Percentiles rank a stretch among this genome's conserved stretches.
phyloP scores from a whole-genome alignment of 2,329 filamentous ascomycete genomes.

The Fusarium sp. region DNA sequence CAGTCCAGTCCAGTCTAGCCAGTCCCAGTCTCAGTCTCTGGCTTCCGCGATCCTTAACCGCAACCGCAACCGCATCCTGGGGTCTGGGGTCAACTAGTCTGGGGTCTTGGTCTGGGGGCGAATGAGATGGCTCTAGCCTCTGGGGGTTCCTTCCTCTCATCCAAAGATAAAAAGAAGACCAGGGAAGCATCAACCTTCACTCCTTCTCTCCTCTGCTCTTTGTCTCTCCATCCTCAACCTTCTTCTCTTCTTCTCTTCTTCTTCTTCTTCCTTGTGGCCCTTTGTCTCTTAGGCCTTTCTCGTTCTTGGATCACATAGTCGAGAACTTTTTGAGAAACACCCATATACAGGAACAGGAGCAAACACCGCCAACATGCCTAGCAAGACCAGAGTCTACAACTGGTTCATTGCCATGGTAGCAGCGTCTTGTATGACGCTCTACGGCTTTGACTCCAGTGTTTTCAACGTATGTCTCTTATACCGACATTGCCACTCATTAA shows the following conservation, averaged over 20 bases:
- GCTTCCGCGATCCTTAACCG: constrained; percentile 8
- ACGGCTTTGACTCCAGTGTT: constrained; percentile 81
- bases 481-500: not conserved
- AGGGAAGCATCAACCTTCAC: constrained; percentile 17
- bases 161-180: constrained; percentile 42
- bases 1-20: too few relatives aligned
- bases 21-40: too few relatives aligned
- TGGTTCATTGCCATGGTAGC: constrained; percentile 77
- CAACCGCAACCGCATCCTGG: constrained; percentile 28
- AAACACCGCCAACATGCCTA: constrained; percentile 54
- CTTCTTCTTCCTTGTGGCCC: too few relatives aligned
- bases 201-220: constrained; percentile 18
- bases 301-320: constrained; percentile 1
- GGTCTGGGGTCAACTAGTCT: constrained; percentile 31
- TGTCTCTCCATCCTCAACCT: constrained; percentile 16
- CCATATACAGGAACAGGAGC: not conserved
- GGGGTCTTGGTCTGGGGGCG: constrained; percentile 33
- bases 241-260: constrained; percentile 11
- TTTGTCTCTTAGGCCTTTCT: constrained; percentile 1
- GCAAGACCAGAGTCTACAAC: constrained; percentile 53
- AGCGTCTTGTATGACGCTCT: constrained; percentile 81
- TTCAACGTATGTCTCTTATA: constrained; percentile 69
- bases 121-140: constrained; percentile 22
- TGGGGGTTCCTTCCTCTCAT: constrained; percentile 22
- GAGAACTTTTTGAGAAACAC: constrained; percentile 2